Evolutionary conservation across 345 rosid species (phyloP), one percentile per base, ranked within the genome.

Genomic region (Ceriops tagal): DNA sequence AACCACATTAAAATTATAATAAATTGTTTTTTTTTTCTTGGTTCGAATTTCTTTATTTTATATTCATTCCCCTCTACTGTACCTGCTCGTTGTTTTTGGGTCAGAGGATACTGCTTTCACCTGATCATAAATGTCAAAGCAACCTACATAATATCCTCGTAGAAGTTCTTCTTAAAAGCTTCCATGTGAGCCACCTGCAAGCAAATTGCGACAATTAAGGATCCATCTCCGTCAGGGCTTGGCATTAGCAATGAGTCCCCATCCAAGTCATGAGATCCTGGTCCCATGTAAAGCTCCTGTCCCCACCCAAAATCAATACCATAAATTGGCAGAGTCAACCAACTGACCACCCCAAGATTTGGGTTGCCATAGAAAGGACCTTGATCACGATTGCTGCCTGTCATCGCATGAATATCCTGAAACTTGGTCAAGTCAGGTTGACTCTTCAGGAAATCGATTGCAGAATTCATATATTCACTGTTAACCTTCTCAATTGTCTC

Each of bases 261-360:
- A 32, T 88, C 90, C 28, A 74, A 84, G 57, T 81, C 83, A 69
- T 82, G 82, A 65, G 74, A 76, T 27, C 87, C 87, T 1, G 84
- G 88, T 19, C 86, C 88, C 76, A 80, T 81, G 65, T 82, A 81
- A 15, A 84, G 52, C 56, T 84, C 88, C 53, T 72, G 75, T 8
- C 92, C 92, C 89, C 88, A 88, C 35, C 92, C 88, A 32, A 85
- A 88, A 73, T 88, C 90, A 46, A 81, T 69, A 3, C 84, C 87
- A 28, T 76, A 70, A 8, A 85, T 81, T 1, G 92, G 88, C n/a
- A 88, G 27, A 11, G 82, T 78, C 68, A 84, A 53, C 92, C 90
- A 88, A 57, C 92, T 88, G 27, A 83, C 87, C 21, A 85, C 78
- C 58, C 82, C 87, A 8, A 88, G 77, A 63, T 88, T 88, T 53